A percentile compares a stretch with the other conserved stretches of the same genome.
These are phyloP conservation scores for Fraxinus excelsior DNA, from an alignment of 257 asterid genomes.

Conservation along the genomic window DNA sequence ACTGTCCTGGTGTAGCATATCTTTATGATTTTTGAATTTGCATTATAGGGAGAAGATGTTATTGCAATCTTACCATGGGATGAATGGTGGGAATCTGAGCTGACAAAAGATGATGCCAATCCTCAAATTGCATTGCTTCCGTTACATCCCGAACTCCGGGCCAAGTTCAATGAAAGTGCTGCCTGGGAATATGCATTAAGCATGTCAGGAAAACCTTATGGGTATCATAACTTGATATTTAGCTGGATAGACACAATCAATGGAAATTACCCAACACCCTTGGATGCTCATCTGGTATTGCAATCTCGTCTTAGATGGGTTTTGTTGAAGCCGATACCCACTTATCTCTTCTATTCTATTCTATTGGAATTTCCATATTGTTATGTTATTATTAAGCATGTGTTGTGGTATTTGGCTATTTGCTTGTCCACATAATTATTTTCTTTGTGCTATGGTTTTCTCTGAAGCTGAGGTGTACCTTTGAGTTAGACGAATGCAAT, in stretches of 20 bases:
- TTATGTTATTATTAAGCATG: background rate
- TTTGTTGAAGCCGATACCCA: background rate
- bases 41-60: conserved; percentile 69
- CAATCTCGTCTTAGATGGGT: conserved; percentile 21
- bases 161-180: conserved; percentile 78
- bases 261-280: conserved; percentile 54
- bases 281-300: conserved; percentile 72
- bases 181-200: conserved; percentile 92
- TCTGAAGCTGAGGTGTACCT: background rate
- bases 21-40: conserved; percentile 11
- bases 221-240: conserved; percentile 48
- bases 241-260: conserved; percentile 55
- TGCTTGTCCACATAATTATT: background rate
- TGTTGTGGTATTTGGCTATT: conserved; percentile 5
- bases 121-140: conserved; percentile 93
- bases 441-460: background rate
- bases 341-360: background rate
- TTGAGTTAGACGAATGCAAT: background rate
- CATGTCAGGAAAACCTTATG: conserved; percentile 82
- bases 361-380: conserved; percentile 12
- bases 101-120: conserved; percentile 72
- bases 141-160: conserved; percentile 70
- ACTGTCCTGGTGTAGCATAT: conserved; percentile 1
- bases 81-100: conserved; percentile 90
- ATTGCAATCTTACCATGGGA: conserved; percentile 90